phyloP scores from a whole-genome alignment of 1,284 basidiomycete genomes.

The Rhizopogon hawkerae region DNA sequence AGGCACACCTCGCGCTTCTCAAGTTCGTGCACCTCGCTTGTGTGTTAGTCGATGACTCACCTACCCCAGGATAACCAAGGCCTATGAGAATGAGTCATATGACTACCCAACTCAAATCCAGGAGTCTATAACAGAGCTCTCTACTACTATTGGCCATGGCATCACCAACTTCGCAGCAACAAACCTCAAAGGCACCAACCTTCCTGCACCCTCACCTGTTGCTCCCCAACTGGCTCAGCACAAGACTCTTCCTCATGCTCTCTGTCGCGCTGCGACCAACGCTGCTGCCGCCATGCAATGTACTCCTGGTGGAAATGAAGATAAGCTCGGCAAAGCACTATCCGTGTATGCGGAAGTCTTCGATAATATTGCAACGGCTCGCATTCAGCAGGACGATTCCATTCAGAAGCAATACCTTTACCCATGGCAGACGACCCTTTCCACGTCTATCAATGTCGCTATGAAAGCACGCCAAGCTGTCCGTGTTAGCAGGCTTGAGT shows the following conservation, averaged over 20 bases:
- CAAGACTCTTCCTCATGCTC: conserved; percentile 94
- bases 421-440: conserved; percentile 88
- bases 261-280: conserved; percentile 72
- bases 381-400: conserved; percentile 74
- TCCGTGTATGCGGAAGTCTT: conserved; percentile 74
- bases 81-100: conserved; percentile 81
- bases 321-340: conserved; percentile 72
- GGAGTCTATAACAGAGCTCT: conserved; percentile 66
- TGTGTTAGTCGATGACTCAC: conserved; percentile 7
- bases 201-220: conserved; percentile 68
- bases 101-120: conserved; percentile 81
- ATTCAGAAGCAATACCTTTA: conserved; percentile 73
- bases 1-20: conserved; percentile 72
- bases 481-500: conserved; percentile 68
- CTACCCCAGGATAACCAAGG: conserved; percentile 63
- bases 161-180: conserved; percentile 81
- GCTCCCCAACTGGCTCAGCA: conserved; percentile 53
- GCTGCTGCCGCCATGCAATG: conserved; percentile 55
- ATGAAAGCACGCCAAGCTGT: conserved; percentile 90
- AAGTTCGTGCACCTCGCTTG: conserved; percentile 40
- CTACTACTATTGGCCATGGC: conserved; percentile 67
- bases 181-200: conserved; percentile 84
- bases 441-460: conserved; percentile 74
- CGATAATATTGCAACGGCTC: conserved; percentile 82
- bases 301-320: conserved; percentile 41